Base-by-base conservation (phyloP, 1,139 yeast genomes). In the Kodamaea arcana region DNA sequence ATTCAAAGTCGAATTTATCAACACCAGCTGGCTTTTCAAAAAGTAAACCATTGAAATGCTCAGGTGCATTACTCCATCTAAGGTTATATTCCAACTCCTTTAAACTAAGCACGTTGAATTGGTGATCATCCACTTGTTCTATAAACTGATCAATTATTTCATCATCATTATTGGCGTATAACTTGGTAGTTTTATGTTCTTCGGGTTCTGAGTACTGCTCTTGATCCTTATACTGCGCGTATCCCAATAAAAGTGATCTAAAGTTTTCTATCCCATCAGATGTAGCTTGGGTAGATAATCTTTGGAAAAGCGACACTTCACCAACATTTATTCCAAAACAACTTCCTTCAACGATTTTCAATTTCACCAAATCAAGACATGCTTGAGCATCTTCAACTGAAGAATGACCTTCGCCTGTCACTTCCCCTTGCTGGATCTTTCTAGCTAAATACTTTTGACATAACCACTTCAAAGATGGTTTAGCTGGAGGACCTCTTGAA, bases 331-430 rank as follows among this genome's bases (percentile, higher is more conserved):
- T 57, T 0, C 97, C 97, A 56, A 73, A 83, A 4, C 70, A 60
- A 5, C 60, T 55, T 1, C 97, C 97, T 38, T 80, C 75, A 3
- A 65, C 54, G 11, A 88, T 62, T 50, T 90, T 88, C 43, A 78
- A 48, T 46, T 84, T 78, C 1, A 85, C 76, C 33, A 92, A 66
- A 41, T 86, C 90, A 49, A 90, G 63, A 51, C 96, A 86, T 0
- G 96, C 81, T 25, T 56, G 56, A 6, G 96, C 85, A 54, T 92
- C 98, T 53, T 87, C 95, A 2, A 82, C 70, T 0, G 97, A 83
- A 31, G 92, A 85, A 58, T 92, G 98, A 3, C 95, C 95, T 1
- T 56, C 48, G 1, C 69, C 67, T 17, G 69, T 67, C 15, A 60
- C 61, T 37, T 70, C 76, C 4, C 74, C 74, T 15, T 42, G 39